A percentile compares a stretch with the other conserved stretches of the same genome.
These are phyloP conservation scores for Podospora tetraspora DNA, from an alignment of 495 filamentous ascomycete species.

Conservation along the genomic window DNA sequence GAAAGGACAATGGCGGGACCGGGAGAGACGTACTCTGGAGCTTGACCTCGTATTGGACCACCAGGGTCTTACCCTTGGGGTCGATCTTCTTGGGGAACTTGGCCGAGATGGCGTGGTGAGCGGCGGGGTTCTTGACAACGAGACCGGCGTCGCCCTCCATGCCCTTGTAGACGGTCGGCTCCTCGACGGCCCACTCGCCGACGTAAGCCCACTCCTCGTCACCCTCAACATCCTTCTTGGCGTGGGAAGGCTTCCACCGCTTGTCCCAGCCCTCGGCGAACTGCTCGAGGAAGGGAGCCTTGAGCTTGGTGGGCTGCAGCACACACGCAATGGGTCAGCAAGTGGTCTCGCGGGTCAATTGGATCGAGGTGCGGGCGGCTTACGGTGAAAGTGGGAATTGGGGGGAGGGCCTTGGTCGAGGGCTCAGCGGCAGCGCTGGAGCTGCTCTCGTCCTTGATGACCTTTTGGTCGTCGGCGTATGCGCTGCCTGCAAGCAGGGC, in stretches of 20 bases:
- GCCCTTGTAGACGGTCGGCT: conserved; percentile 86
- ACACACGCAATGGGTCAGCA: conserved; percentile 28
- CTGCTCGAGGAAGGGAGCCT: conserved; percentile 96
- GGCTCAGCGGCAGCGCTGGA: conserved; percentile 42
- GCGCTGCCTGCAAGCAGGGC: conserved; percentile 63
- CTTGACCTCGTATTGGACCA: conserved; percentile 99
- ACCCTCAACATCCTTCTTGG: conserved; percentile 87
- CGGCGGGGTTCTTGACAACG: conserved; percentile 92
- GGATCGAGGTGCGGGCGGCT: conserved; percentile 28
- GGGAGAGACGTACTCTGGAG: conserved; percentile 71
- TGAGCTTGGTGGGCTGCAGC: conserved; percentile 72
- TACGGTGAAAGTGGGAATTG: conserved; percentile 86
- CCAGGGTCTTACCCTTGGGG: conserved; percentile 92
- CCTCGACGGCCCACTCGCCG: conserved; percentile 94
- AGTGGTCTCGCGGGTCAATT: neutral
- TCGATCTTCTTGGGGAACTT: conserved; percentile 96
- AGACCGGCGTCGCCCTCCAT: conserved; percentile 96
- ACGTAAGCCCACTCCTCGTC: conserved; percentile 98
- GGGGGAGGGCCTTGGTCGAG: conserved; percentile 50
- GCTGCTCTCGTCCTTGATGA: conserved; percentile 38
- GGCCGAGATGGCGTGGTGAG: conserved; percentile 98
- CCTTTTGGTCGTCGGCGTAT: conserved; percentile 67
- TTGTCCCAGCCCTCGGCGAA: conserved; percentile 93
- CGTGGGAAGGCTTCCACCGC: conserved; percentile 88
- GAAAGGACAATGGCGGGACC: neutral